Base-by-base conservation (phyloP, 148 eudicot genomes). In the Camellia lanceoleosa region DNA sequence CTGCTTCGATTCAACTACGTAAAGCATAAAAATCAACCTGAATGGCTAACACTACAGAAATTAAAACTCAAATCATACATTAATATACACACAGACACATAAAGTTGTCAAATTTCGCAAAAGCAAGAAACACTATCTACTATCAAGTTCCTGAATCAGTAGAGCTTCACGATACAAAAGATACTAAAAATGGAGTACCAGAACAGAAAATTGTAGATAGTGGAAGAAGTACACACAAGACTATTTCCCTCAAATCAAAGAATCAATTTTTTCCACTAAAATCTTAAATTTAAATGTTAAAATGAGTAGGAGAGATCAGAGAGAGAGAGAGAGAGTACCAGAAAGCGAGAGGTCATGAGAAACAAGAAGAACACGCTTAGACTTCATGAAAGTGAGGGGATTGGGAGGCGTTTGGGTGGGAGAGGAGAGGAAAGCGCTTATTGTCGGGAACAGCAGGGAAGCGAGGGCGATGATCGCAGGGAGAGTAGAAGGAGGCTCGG, bases 301-400 rank as follows among this genome's bases (percentile, higher is more conserved):
- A 6, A 12, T 60, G 68, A 75, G 41, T 71, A 60, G 5, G 62
- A 66, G 23, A 38, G 1, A 30, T 30, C 38, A 30, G 0, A 56
- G 23, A 14, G 46, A 56, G 23, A 14, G 0, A 56, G 15, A 73
- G 30, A 56, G 23, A 14, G 46, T 87, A 95, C 99, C 97, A 70
- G 99, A 95, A 74, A 95, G 97, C 7, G 99, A 92, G 79, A 95
- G 97, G 78, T 95, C 97, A 74, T 95, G 99, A 41, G 99, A 95
- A 7, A 95, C 99, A 54, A 93, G 80, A 30, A 95, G 88, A 46
- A 95, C 97, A 66, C 88, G 93, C 90, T 93, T 95, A 19, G 97
- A 92, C 88, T 93, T 95, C 97, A 95, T 95, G 84, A 95, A 95
- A 85, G 84, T 66, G 41, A 95, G 93, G 3, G 99, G 99, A 80